Evolutionary conservation across 2,329 filamentous ascomycete genomes (phyloP), one percentile per base, ranked within the genome.

Genomic region (Cordyceps cateniannulata): DNA sequence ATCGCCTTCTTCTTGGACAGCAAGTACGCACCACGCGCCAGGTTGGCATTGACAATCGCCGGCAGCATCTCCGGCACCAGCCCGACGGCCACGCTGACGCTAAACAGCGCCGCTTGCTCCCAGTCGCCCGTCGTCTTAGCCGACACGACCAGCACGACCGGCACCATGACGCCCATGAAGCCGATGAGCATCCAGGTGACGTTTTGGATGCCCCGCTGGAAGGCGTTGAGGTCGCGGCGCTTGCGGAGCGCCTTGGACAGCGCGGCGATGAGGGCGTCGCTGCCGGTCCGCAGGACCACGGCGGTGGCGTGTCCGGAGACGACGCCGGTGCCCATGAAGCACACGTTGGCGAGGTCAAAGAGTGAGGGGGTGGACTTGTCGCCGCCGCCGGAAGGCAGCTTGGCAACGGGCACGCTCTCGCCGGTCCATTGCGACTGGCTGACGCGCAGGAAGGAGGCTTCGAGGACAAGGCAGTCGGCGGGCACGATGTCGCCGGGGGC

Each of bases 1-100:
- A 77, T 68, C 40, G 71, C 69, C 66, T 73, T 71, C 66, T 74
- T 72, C 62, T 68, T 69, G 49, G 69, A 70, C 1, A 71, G 44
- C 1, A 68, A 54, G 16, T 65, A 66, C 22, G 68, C 68, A 9
- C 68, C 67, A 14, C 67, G 67, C 9, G 69, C 69, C 12, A 70
- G 64, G 24, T 70, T 70, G 20, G 66, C 66, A 32, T 70, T 70
- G 55, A 70, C 67, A 42, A 70, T 70, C 4, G 69, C 68, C 3
- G 69, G 69, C 9, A 70, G 65, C 69, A 70, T 70, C 49, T 70
- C 69, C 2, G 69, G 69, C 5, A 70, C 66, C 8, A 70, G 62
- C 1, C 69, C 69, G 14, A 71, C 68, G 3, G 69, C 68, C 8
- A 71, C 68, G 32, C 69, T 71, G 54, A 71, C 63, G 56, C 67